These are phyloP conservation scores for Scutellaria baicalensis DNA, from an alignment of 257 asterid species.

Conservation along the genomic window DNA sequence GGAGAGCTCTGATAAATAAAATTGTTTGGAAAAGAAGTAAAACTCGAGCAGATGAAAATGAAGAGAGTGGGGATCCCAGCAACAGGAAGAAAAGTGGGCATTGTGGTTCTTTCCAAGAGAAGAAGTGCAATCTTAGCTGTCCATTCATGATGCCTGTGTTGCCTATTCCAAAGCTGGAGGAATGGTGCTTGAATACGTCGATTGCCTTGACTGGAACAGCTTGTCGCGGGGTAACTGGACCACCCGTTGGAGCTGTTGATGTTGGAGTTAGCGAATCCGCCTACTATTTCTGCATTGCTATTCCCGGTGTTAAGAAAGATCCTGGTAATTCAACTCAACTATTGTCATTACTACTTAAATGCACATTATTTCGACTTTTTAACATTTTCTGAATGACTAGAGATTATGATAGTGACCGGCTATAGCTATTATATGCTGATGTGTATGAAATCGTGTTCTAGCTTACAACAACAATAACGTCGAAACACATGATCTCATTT, in stretches of 20 bases:
- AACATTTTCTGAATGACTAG: too few relatives aligned
- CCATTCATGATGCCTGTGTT: slow-evolving; percentile 43
- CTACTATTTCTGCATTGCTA: slow-evolving; percentile 61
- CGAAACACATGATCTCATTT: too few relatives aligned
- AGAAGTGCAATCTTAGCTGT: neutral
- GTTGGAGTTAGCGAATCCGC: slow-evolving; percentile 48
- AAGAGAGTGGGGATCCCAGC: slow-evolving; percentile 1
- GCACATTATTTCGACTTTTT: neutral
- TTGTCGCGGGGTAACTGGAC: slow-evolving; percentile 36
- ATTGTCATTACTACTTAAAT: neutral
- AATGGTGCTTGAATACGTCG: slow-evolving; percentile 23
- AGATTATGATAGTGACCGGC: too few relatives aligned
- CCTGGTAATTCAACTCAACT: slow-evolving; percentile 36
- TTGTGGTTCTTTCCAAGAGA: slow-evolving; percentile 17
- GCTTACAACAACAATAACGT: neutral
- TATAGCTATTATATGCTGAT: neutral
- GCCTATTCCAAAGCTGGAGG: slow-evolving; percentile 35
- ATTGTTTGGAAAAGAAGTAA: slow-evolving; percentile 17
- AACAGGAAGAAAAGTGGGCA: slow-evolving; percentile 11
- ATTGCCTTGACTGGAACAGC: slow-evolving; percentile 52
- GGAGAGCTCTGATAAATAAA: slow-evolving; percentile 31
- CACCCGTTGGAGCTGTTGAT: slow-evolving; percentile 67
- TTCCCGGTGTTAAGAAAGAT: slow-evolving; percentile 77
- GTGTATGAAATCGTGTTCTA: too few relatives aligned
- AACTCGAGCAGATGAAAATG: neutral